Conservation (phyloP, 2,329 filamentous ascomycete species). For the Colletotrichum plurivorum region DNA sequence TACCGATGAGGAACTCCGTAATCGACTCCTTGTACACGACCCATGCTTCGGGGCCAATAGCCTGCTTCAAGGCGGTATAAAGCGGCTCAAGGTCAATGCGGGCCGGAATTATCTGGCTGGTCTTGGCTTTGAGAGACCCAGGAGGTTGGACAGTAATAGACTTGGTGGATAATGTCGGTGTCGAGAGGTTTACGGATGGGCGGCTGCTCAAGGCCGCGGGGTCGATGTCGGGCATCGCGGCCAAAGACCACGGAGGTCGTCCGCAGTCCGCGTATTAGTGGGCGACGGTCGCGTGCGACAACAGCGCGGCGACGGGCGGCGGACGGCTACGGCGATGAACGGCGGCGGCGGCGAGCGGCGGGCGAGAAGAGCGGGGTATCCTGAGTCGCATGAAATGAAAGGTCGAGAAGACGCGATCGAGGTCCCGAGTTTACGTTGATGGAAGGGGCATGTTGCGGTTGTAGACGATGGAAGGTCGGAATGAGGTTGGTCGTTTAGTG, state of each 20-base stretch:
- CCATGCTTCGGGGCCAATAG: conserved; percentile 75
- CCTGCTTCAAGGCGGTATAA: conserved; percentile 72
- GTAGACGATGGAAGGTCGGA: conserved; percentile 54
- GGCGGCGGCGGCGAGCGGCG: conserved; percentile 45
- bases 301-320: conserved; percentile 44
- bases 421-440: conserved; percentile 58
- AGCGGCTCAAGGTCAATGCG: conserved; percentile 78
- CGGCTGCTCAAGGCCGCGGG: conserved; percentile 78
- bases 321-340: conserved; percentile 55
- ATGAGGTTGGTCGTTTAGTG: conserved; percentile 42
- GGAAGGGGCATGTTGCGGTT: conserved; percentile 57
- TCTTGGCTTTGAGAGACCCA: conserved; percentile 67
- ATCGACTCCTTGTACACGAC: conserved; percentile 74
- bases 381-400: conserved; percentile 60
- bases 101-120: conserved; percentile 73
- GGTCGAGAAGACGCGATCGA: conserved; percentile 58
- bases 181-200: conserved; percentile 69
- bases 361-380: conserved; percentile 58
- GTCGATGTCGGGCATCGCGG: conserved; percentile 77
- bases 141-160: conserved; percentile 68
- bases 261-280: conserved; percentile 35
- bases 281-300: conserved; percentile 61
- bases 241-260: conserved; percentile 36
- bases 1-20: conserved; percentile 75
- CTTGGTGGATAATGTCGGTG: conserved; percentile 71